A percentile compares a stretch with the other conserved stretches of the same genome.
phyloP scores from a whole-genome alignment of 306 rosid genomes.

The Glycine soja region DNA sequence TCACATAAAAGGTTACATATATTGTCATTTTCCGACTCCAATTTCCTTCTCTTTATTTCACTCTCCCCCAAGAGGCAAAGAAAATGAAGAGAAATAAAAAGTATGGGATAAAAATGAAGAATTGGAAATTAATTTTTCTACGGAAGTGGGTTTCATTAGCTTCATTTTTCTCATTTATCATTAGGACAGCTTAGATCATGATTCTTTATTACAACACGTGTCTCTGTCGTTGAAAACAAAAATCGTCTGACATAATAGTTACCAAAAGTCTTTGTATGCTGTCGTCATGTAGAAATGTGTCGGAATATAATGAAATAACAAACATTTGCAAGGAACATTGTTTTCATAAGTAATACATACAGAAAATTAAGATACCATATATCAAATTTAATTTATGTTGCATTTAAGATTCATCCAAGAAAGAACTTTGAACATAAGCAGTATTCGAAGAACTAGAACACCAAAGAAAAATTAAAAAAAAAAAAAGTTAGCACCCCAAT shows the following conservation, averaged over 20 bases:
- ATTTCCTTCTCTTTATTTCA: neutral
- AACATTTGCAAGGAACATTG: neutral
- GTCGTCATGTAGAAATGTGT: neutral
- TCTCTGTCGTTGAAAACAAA: neutral
- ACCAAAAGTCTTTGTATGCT: neutral
- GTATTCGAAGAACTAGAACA: conserved; percentile 12
- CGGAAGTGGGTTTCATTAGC: neutral
- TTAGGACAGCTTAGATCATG: neutral
- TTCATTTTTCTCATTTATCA: neutral
- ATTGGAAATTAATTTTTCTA: neutral
- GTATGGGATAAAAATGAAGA: neutral
- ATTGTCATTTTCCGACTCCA: conserved; percentile 6
- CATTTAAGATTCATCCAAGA: conserved; percentile 1
- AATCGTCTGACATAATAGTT: neutral
- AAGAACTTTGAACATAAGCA: conserved; percentile 3
- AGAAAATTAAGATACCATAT: neutral
- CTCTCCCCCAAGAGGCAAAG: neutral
- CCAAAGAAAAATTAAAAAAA: neutral
- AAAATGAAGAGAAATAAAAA: neutral
- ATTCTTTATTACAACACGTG: neutral
- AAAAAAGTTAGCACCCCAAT: neutral
- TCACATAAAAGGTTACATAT: neutral
- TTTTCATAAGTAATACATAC: conserved; percentile 1
- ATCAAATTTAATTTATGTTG: conserved; percentile 1
- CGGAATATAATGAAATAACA: neutral